Percentiles rank a stretch among this genome's conserved stretches.
Evolutionary conservation across 1,284 basidiomycete genomes (phyloP).

Genomic region (Malassezia brasiliensis): DNA sequence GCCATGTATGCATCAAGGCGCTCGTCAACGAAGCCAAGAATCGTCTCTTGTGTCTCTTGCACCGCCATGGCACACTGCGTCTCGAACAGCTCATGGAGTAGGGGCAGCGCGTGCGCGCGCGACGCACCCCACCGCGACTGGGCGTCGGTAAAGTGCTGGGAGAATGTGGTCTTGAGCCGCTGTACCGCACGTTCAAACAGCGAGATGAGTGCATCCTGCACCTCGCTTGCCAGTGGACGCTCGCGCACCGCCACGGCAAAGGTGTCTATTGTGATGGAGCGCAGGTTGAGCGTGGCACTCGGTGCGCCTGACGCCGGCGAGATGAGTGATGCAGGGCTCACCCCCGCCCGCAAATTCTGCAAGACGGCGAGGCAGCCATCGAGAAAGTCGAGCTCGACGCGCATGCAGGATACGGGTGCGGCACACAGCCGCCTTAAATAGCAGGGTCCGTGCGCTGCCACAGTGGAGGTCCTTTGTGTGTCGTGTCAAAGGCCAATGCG

Average conservation of each 20-base stretch:
- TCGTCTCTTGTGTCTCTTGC: neutral
- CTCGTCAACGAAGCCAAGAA: conserved; percentile 9
- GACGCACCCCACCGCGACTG: conserved; percentile 13
- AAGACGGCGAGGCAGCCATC: conserved; percentile 11
- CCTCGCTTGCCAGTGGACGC: conserved; percentile 9
- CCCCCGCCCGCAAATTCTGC: neutral
- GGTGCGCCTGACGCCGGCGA: neutral
- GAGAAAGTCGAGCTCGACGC: conserved; percentile 3
- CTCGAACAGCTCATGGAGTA: conserved; percentile 10
- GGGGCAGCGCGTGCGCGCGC: conserved; percentile 1
- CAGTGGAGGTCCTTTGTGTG: conserved; percentile 16
- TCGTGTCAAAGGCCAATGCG: neutral
- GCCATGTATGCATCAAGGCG: conserved; percentile 2
- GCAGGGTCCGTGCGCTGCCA: neutral
- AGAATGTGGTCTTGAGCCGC: conserved; percentile 7
- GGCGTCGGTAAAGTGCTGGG: neutral
- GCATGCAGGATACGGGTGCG: neutral
- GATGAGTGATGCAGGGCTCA: neutral
- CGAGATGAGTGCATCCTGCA: conserved; percentile 4
- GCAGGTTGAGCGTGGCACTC: conserved; percentile 1
- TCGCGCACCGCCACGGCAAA: conserved; percentile 5
- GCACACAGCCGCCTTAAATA: conserved; percentile 1
- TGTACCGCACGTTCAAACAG: conserved; percentile 3
- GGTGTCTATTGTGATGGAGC: neutral
- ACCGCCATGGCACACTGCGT: conserved; percentile 4